Conservation (phyloP, 805 yeast species). For the Kodamaea hsintzibuensis region DNA sequence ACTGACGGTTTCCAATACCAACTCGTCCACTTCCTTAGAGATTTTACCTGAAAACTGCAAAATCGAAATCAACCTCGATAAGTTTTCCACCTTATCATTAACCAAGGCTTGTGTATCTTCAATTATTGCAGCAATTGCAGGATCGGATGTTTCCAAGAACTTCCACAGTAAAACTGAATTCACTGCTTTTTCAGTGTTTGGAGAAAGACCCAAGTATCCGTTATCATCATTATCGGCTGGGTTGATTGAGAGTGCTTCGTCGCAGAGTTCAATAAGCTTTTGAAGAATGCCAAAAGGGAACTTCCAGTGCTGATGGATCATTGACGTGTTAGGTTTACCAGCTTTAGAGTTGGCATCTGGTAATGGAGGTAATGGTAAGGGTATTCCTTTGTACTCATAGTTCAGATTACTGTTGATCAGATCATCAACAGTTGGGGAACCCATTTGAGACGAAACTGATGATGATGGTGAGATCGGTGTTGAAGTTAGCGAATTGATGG, state of each 20-base stretch:
- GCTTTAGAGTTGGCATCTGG: slow-evolving; percentile 16
- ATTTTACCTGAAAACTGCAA: slow-evolving; percentile 74
- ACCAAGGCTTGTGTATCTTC: slow-evolving; percentile 67
- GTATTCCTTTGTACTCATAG: slow-evolving; percentile 58
- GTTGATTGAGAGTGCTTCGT: slow-evolving; percentile 71
- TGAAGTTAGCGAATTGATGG: slow-evolving; percentile 12
- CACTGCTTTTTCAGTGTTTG: slow-evolving; percentile 61
- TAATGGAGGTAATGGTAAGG: slow-evolving; percentile 37
- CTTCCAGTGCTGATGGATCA: slow-evolving; percentile 42
- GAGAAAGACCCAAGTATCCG: slow-evolving; percentile 48
- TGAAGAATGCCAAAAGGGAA: slow-evolving; percentile 65
- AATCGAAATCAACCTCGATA: slow-evolving; percentile 70
- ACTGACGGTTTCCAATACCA: slow-evolving; percentile 62
- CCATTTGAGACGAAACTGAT: slow-evolving; percentile 10
- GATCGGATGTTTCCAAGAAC: slow-evolving; percentile 57
- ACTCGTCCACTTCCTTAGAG: slow-evolving; percentile 72
- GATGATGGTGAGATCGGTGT: slow-evolving; percentile 11
- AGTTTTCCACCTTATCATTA: slow-evolving; percentile 64
- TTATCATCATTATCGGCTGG: slow-evolving; percentile 46
- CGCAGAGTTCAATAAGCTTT: slow-evolving; percentile 62
- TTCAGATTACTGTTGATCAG: slow-evolving; percentile 13
- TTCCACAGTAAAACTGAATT: slow-evolving; percentile 43
- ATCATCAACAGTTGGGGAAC: slow-evolving; percentile 9
- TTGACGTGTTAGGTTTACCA: slow-evolving; percentile 24
- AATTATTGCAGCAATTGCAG: slow-evolving; percentile 60